Evolutionary conservation across 106 monocot species (phyloP), one percentile per base, ranked within the genome.

Genomic region (Narthecium ossifragum): DNA sequence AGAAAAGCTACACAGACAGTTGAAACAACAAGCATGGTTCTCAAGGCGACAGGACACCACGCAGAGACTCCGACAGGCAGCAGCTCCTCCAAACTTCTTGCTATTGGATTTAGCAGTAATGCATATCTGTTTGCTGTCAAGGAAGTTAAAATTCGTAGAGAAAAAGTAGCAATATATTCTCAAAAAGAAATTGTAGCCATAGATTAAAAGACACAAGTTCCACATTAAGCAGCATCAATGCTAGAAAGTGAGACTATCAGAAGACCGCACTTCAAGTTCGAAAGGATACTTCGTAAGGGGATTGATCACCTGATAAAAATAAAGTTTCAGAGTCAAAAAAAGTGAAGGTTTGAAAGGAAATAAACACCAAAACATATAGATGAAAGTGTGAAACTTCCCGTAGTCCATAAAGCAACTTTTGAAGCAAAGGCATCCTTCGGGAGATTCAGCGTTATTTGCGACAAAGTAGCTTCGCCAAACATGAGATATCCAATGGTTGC

Each of bases 211-310:
- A 18, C 6, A 43, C 43, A 10, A 43, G 17, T 43, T 43, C 17
- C 10, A 43, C 10, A 43, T 4, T 13, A 43, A 43, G 18, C n/a
- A n/a, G n/a, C n/a, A n/a, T n/a, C n/a, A 3, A 4, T 43, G 43
- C 6, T 18, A 43, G 9, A 34, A 57, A 34, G 57, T 10, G 33
- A 57, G 46, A 26, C 26, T 22, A n/a, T n/a, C n/a, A n/a, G n/a
- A 29, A 14, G 21, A 2, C 29, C 52, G 30, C 0, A 9, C 26
- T 17, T 48, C 6, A 22, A 26, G 48, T 10, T 4, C 51, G 5
- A 55, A 88, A 96, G 86, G 96, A 98, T 98, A 90, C 74, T 98
- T 98, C 2, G 96, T 90, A 57, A 98, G 71, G 23, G 90, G 96
- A 60, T 90, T 98, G 56, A 98, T 71, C 61, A 98, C 90, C 96